Evolutionary conservation across 495 filamentous ascomycete species (phyloP), one percentile per base, ranked within the genome.

Genomic region (Annulohypoxylon maeteangense): DNA sequence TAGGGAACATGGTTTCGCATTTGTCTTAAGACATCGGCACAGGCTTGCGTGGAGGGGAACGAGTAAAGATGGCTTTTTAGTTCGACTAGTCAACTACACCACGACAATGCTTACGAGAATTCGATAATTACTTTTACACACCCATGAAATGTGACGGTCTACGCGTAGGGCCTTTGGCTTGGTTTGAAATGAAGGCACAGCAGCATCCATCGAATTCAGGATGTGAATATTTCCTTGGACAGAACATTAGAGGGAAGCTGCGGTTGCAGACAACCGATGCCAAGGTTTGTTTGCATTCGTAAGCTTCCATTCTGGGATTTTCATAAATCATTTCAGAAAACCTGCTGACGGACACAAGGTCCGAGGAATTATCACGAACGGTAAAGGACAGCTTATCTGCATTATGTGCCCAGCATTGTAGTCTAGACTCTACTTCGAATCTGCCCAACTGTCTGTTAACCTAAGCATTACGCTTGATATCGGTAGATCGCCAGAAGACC

Each of bases 51-150:
- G 65, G 58, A 40, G 25, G 27, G 42, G 54, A 61, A 56, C 31
- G 64, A 68, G 48, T 38, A 65, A 34, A 20, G 47, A 68, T 60
- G 65, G 65, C 53, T 65, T 60, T 51, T 65, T 61, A 48, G 36
- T 60, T 68, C 60, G 64, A 48, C 70, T 68, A 72, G 70, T 61
- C 59, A 68, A 42, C 64, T 68, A 72, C 70, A 72, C 65, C 70
- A 68, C 70, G 53, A 40, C 70, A 72, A 68, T 72, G 64, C 70
- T 61, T 65, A 72, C 70, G 64, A 72, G 55, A 72, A 68, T 65
- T 68, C 70, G 70, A 67, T 68, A 29, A 62, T 64, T 55, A 38
- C 12, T 42, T 44, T 31, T 56, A 47, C n/a, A 27, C 38, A 40
- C 38, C 12, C 32, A 48, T 62, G 44, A 56, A 57, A 62, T 42